phyloP scores from a whole-genome alignment of 352 stramenopile species.

The Globisporangium viniferum region DNA sequence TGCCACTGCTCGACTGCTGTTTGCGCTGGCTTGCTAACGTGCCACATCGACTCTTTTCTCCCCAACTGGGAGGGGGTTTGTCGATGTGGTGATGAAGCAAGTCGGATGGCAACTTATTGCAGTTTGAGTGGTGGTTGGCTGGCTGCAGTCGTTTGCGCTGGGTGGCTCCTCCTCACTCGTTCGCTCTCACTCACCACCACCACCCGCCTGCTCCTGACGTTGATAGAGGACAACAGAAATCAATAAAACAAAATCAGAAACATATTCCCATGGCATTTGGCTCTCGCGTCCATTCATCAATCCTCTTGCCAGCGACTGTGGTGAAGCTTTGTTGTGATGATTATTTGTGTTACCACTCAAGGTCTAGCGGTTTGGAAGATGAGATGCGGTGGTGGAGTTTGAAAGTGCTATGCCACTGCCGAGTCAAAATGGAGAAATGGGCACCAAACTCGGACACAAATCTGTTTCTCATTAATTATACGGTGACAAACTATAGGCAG shows the following conservation, averaged over 20 bases:
- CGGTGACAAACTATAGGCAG: neutral
- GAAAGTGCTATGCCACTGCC: neutral
- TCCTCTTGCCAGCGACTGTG: neutral
- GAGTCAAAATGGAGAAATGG: neutral
- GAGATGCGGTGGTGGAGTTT: neutral
- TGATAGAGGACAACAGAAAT: conserved; percentile 9
- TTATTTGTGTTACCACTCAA: neutral
- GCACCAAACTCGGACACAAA: neutral
- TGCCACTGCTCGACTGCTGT: neutral
- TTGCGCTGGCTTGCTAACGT: neutral
- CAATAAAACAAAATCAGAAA: conserved; percentile 6
- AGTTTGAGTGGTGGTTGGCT: neutral
- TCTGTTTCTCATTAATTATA: neutral
- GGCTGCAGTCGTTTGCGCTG: neutral
- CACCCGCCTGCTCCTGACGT: conserved; percentile 1
- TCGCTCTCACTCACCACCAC: neutral
- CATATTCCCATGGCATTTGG: neutral
- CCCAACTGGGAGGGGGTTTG: conserved; percentile 6
- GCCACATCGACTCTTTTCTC: neutral
- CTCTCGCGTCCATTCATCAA: neutral
- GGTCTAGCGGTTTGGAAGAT: neutral
- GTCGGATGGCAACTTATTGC: neutral
- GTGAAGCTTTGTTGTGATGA: neutral
- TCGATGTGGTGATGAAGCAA: neutral
- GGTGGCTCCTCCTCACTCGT: neutral